Percentiles rank a stretch among this genome's conserved stretches.
phyloP scores from a whole-genome alignment of 2,329 filamentous ascomycete genomes.

The Cladophialophora psammophila region DNA sequence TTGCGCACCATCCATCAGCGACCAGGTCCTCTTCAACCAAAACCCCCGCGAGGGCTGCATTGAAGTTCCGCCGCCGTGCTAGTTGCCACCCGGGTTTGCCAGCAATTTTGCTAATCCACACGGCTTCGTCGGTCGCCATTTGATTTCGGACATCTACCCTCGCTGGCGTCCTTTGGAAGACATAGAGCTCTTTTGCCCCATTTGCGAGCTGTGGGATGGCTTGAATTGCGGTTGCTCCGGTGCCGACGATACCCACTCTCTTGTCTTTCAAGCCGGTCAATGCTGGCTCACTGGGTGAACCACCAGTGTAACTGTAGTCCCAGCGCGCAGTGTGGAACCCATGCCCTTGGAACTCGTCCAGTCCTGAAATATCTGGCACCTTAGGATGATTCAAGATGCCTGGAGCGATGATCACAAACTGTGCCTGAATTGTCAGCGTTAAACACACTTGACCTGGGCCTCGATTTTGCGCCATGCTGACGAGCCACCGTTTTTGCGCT shows the following conservation, averaged over 20 bases:
- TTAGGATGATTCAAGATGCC: conserved; percentile 61
- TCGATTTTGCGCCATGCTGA: conserved; percentile 42
- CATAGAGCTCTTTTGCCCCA: conserved; percentile 23
- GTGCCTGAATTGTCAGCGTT: conserved; percentile 43
- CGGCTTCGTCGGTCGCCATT: conserved; percentile 16
- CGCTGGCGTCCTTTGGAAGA: conserved; percentile 49
- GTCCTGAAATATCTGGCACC: conserved; percentile 42
- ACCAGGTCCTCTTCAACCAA: conserved; percentile 40
- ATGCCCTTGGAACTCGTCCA: conserved; percentile 41
- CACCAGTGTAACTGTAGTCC: conserved; percentile 53
- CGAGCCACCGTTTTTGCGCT: conserved; percentile 44
- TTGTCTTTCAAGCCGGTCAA: conserved; percentile 44
- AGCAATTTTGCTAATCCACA: conserved; percentile 9
- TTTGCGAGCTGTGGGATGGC: background rate
- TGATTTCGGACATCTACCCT: conserved; percentile 43
- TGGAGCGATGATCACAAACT: conserved; percentile 51
- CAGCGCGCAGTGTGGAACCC: conserved; percentile 42
- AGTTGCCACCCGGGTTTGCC: conserved; percentile 41
- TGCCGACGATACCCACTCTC: conserved; percentile 31
- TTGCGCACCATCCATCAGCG: conserved; percentile 42
- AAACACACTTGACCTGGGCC: conserved; percentile 40
- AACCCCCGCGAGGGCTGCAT: conserved; percentile 33
- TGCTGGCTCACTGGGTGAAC: conserved; percentile 44
- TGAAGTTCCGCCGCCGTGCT: conserved; percentile 43
- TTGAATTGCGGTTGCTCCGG: conserved; percentile 32